Evolutionary conservation across 2,329 filamentous ascomycete genomes (phyloP).

Genomic region (Fusarium albidum): DNA sequence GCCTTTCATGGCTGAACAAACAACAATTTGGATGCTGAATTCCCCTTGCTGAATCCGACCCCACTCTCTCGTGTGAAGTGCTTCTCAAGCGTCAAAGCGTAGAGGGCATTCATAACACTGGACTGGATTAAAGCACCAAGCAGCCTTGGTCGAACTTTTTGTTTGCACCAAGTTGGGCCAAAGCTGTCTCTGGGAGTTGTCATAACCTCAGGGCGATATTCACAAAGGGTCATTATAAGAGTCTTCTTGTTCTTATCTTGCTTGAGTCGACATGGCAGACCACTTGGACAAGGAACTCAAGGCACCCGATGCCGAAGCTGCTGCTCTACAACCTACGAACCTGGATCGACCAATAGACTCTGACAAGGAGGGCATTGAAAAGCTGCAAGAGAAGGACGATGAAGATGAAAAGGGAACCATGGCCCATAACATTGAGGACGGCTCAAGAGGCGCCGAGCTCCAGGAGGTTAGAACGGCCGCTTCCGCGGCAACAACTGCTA

Average conservation of each 20-base stretch:
- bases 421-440: conserved; percentile 12
- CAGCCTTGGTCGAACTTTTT: too few relatives aligned
- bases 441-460: conserved; percentile 30
- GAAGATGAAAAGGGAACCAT: conserved; percentile 15
- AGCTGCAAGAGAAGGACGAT: conserved; percentile 23
- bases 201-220: neutral
- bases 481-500: conserved; percentile 60
- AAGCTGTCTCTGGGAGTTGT: neutral
- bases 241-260: neutral
- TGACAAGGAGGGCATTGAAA: conserved; percentile 26
- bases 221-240: conserved; percentile 5
- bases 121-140: too few relatives aligned
- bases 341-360: conserved; percentile 29
- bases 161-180: too few relatives aligned
- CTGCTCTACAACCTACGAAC: conserved; percentile 39
- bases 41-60: too few relatives aligned
- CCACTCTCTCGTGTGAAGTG: too few relatives aligned
- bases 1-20: neutral
- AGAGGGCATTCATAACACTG: too few relatives aligned
- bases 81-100: neutral
- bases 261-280: conserved; percentile 37
- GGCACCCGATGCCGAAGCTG: conserved; percentile 41
- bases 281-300: conserved; percentile 40
- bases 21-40: neutral
- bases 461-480: conserved; percentile 57